Base-by-base conservation (phyloP, 1,284 basidiomycete species). In the Ustilago loliicola region DNA sequence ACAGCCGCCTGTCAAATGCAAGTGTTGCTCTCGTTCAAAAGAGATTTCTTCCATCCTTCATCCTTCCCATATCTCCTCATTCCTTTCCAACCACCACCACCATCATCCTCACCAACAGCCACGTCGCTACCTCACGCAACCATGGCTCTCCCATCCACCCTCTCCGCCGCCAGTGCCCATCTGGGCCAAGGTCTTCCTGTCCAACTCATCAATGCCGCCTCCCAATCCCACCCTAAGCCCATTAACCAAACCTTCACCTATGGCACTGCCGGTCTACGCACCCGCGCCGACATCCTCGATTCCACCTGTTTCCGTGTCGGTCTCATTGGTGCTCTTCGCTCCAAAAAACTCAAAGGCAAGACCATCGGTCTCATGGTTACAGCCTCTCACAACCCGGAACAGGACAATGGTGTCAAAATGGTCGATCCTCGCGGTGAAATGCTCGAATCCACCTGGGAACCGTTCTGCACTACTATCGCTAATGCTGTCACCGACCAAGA, bases 341-440 rank as follows among this genome's bases (percentile, higher is more conserved):
- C 95, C 88, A 96, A 94, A 88, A 92, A 91, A 77, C 89, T 96
- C 40, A 92, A 93, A 85, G 96, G 97, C 54, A 93, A 93, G 86
- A 93, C 92, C 38, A 93, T 99, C 82, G 97, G 97, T 34, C 93
- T 99, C 25, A 99, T 99, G 97, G 93, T 99, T 83, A 99, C 97
- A 42, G 97, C 97, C 4, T 97, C 95, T 27, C 97, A 99, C 88
- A 99, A 99, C 87, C 96, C 96, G 21, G 96, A 96, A 86, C 90
- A 91, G 83, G 97, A 99, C 87, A 99, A 99, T 87, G 97, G 97
- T 38, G 94, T 98, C 73, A 99, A 99, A 87, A 91, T 99, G 58
- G 94, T 99, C 51, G 97, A 99, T 88, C 94, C 97, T 19, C 91
- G 91, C 15, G 97, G 97, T n/a, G 97, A 99, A 87, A 99, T 99